A percentile compares a stretch with the other conserved stretches of the same genome.
These are phyloP conservation scores for Sporothrix globosa DNA, from an alignment of 2,329 filamentous ascomycete genomes.

Conservation along the genomic window DNA sequence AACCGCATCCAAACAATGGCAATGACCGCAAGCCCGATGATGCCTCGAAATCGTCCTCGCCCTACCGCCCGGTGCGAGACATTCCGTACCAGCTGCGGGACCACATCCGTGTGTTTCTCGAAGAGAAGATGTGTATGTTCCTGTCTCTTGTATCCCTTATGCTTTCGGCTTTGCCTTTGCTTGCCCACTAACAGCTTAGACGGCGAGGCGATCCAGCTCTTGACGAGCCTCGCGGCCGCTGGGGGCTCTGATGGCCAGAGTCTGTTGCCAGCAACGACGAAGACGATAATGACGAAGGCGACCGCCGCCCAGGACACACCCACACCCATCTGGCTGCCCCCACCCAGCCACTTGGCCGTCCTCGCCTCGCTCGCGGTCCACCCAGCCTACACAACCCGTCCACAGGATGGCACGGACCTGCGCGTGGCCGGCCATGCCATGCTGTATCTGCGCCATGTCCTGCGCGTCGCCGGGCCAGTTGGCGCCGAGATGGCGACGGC, in stretches of 20 bases:
- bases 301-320: conserved; percentile 32
- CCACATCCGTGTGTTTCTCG: conserved; percentile 72
- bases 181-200: conserved; percentile 46
- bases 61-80: conserved; percentile 58
- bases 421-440: conserved; percentile 69
- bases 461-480: conserved; percentile 68
- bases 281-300: neutral
- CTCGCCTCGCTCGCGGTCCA: conserved; percentile 83
- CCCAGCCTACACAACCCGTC: conserved; percentile 75
- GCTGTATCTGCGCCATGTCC: conserved; percentile 69
- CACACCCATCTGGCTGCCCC: conserved; percentile 64
- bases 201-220: conserved; percentile 62
- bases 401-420: conserved; percentile 61
- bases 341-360: conserved; percentile 73
- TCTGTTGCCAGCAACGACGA: neutral
- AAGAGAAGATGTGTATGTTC: conserved; percentile 63
- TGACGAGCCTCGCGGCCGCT: conserved; percentile 64
- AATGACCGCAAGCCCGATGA: neutral
- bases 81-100: conserved; percentile 67
- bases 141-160: neutral
- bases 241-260: conserved; percentile 42
- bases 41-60: conserved; percentile 33
- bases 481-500: conserved; percentile 70
- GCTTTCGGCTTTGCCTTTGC: neutral
- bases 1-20: neutral